phyloP scores from a whole-genome alignment of 75 land plant genomes.

The Chamaecyparis obtusa region DNA sequence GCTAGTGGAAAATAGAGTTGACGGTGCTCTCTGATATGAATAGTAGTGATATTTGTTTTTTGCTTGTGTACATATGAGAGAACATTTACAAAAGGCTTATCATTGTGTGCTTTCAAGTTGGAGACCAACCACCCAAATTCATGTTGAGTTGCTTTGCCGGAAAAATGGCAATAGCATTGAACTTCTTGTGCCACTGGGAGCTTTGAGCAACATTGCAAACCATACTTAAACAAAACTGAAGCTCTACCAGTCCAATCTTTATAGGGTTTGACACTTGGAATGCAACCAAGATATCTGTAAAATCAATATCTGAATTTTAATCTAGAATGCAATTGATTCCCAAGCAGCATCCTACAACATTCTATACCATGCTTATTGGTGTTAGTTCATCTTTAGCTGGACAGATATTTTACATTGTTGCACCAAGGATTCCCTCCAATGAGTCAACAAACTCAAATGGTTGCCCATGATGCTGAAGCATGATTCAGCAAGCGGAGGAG shows the following conservation, averaged over 20 bases:
- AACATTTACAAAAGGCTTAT: neutral
- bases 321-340: neutral
- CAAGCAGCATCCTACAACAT: too few species aligned
- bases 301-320: neutral
- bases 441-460: too few species aligned
- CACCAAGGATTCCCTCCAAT: too few species aligned
- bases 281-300: neutral
- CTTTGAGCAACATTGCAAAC: neutral
- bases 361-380: too few species aligned
- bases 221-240: neutral
- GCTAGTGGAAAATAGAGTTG: neutral
- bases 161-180: neutral
- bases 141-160: neutral
- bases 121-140: neutral
- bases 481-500: too few species aligned
- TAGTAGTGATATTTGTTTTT: neutral
- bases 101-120: neutral
- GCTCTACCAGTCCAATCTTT: neutral
- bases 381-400: too few species aligned
- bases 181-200: neutral
- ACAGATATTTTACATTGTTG: too few species aligned
- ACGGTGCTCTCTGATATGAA: neutral
- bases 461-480: too few species aligned
- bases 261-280: neutral
- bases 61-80: neutral